Evolutionary conservation across 2,329 filamentous ascomycete genomes (phyloP).

Genomic region (Exophiala phaeomuriformis): DNA sequence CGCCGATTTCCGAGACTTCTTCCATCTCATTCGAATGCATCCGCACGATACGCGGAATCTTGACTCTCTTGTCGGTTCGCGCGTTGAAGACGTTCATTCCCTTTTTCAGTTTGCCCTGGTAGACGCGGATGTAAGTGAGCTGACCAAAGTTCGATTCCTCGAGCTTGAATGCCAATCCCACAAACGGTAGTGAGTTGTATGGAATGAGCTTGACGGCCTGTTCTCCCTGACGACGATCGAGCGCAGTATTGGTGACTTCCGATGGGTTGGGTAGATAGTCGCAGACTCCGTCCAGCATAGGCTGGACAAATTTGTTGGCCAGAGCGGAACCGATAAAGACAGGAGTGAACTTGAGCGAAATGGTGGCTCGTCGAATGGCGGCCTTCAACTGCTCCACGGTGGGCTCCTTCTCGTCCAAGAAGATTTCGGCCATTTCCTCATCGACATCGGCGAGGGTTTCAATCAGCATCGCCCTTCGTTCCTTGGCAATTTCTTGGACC

Average conservation of each 20-base stretch:
- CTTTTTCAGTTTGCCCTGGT: conserved; percentile 86
- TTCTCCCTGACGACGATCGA: conserved; percentile 75
- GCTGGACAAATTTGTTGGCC: conserved; percentile 89
- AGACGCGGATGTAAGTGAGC: conserved; percentile 95
- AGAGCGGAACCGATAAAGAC: conserved; percentile 95
- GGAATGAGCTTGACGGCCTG: conserved; percentile 78
- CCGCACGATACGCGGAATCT: conserved; percentile 91
- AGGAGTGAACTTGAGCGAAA: conserved; percentile 79
- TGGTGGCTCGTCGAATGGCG: conserved; percentile 86
- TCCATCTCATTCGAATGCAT: conserved; percentile 99
- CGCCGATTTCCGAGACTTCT: conserved; percentile 83
- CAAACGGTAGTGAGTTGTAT: conserved; percentile 88
- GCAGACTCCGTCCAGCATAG: conserved; percentile 92
- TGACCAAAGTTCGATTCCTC: conserved; percentile 99
- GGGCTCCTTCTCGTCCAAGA: conserved; percentile 78
- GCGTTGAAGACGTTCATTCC: conserved; percentile 89
- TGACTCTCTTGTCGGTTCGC: conserved; percentile 88
- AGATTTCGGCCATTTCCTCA: conserved; percentile 93
- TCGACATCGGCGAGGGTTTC: conserved; percentile 96
- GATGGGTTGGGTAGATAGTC: conserved; percentile 91
- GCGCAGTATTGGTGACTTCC: conserved; percentile 79
- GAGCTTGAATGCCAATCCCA: conserved; percentile 94
- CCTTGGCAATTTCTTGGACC: conserved; percentile 64
- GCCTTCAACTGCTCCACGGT: conserved; percentile 77
- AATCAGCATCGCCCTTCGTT: conserved; percentile 78